Evolutionary conservation across 108 stramenopile genomes (phyloP), one percentile per base, ranked within the genome.

Genomic region (Craspedostauros australis): DNA sequence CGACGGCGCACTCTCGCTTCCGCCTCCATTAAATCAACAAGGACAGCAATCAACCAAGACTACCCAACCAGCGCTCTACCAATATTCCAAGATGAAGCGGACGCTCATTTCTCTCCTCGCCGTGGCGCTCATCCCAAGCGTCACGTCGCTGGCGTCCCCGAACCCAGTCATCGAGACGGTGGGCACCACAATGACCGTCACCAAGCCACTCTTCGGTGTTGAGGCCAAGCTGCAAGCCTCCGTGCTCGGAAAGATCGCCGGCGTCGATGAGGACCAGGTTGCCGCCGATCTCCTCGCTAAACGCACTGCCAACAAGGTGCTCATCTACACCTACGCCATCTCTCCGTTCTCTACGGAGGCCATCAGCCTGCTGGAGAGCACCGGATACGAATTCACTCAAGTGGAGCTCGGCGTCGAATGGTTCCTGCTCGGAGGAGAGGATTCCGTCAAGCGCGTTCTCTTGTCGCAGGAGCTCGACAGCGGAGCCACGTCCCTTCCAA

Each of bases 291-390:
- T 36, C 12, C 34, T 36, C 9, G 40, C 50, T n/a, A 12, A 48
- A 7, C 34, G 50, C 27, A 79, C 65, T 47, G 50, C 62, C 14
- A 65, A n/a, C n/a, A n/a, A n/a, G n/a, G n/a, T 73, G 39, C 43
- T 86, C 19, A 80, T 87, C 30, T 87, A 87, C 56, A 87, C 79
- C 1, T 82, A 86, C 41, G 75, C 69, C 2, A 60, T 82, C 3
- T 68, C 65, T 23, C 85, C 85, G 3, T 86, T 86, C 49, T 57
- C 52, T 5, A 45, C 78, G 14, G 85, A 82, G 53, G 85, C 85
- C 0, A n/a, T 76, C 5, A 44, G 63, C 15, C 68, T 86, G 21
- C 61, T 86, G 36, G 79, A 86, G 12, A 32, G 34, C 8, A 60
- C 73, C 9, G 76, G 70, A 1, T 75, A 62, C 44, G 66, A 75